Percentiles rank a stretch among this genome's conserved stretches.
Conservation (phyloP, 2,329 filamentous ascomycete genomes). For the Meredithiella fracta region DNA sequence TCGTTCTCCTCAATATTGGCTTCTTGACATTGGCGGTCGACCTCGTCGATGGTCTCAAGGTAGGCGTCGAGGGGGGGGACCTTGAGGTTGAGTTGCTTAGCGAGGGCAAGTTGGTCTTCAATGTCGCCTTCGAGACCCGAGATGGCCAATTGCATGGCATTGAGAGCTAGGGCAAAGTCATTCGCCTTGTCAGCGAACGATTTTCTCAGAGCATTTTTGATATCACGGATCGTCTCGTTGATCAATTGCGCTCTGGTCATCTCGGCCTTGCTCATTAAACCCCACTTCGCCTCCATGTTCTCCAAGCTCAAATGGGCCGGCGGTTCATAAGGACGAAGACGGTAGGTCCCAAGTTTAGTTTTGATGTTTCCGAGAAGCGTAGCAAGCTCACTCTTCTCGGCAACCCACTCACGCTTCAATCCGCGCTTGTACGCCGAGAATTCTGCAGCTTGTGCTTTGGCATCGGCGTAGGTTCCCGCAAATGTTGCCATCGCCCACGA, state of each 20-base stretch:
- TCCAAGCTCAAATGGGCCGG: slow-evolving; percentile 70
- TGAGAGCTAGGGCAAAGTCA: slow-evolving; percentile 87
- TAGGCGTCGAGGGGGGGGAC: slow-evolving; percentile 82
- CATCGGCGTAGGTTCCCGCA: slow-evolving; percentile 81
- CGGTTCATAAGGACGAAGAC: slow-evolving; percentile 77
- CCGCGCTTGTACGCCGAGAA: slow-evolving; percentile 85
- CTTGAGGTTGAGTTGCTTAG: slow-evolving; percentile 68
- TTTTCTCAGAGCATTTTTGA: slow-evolving; percentile 85
- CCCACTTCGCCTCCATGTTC: slow-evolving; percentile 70
- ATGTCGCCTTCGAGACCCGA: slow-evolving; percentile 95
- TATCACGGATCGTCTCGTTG: slow-evolving; percentile 96
- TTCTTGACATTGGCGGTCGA: slow-evolving; percentile 81
- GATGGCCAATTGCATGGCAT: slow-evolving; percentile 86
- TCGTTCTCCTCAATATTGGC: slow-evolving; percentile 99
- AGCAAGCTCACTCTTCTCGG: slow-evolving; percentile 89
- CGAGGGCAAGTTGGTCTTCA: slow-evolving; percentile 82
- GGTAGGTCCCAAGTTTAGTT: slow-evolving; percentile 92
- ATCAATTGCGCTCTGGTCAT: slow-evolving; percentile 82
- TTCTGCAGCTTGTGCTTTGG: slow-evolving; percentile 66
- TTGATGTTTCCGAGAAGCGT: slow-evolving; percentile 95
- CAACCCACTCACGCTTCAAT: slow-evolving; percentile 88
- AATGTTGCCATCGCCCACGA: slow-evolving; percentile 69
- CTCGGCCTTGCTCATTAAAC: slow-evolving; percentile 61
- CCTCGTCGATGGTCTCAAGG: slow-evolving; percentile 66
- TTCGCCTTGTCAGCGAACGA: slow-evolving; percentile 97